Evolutionary conservation across 1,139 yeast genomes (phyloP).

Genomic region (Candida sp.): DNA sequence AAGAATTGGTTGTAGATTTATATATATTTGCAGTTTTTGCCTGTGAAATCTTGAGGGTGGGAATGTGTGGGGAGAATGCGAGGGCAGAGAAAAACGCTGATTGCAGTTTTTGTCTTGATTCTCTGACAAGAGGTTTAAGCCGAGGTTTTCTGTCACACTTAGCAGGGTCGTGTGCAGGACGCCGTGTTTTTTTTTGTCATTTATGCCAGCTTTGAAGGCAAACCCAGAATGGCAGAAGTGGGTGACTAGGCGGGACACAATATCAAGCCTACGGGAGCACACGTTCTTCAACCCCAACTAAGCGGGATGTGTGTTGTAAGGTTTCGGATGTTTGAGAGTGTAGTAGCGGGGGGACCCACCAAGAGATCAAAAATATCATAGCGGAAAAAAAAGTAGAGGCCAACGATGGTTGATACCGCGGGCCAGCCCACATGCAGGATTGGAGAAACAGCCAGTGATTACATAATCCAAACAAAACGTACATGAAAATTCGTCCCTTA

Average conservation of each 20-base stretch:
- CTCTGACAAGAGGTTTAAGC: neutral
- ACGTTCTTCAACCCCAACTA: too few species aligned
- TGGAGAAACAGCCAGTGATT: neutral
- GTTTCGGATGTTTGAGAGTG: neutral
- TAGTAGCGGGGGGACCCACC: neutral
- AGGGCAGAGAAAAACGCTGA: neutral
- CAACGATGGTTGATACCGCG: neutral
- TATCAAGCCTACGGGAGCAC: too few species aligned
- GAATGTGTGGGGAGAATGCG: slow-evolving; percentile 3
- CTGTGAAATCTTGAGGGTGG: slow-evolving; percentile 9
- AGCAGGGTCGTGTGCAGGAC: neutral
- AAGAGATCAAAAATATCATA: neutral
- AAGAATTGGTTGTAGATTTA: neutral
- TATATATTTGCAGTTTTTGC: slow-evolving; percentile 2
- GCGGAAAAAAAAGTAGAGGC: neutral
- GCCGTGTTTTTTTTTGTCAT: too few species aligned
- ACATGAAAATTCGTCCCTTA: neutral
- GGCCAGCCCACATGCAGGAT: neutral
- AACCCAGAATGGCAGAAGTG: too few species aligned
- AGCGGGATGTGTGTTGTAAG: neutral
- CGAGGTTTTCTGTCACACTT: neutral
- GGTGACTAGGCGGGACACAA: too few species aligned
- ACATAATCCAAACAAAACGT: neutral
- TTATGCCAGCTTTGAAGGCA: too few species aligned
- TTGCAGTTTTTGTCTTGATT: neutral